Evolutionary conservation across 2,329 filamentous ascomycete species (phyloP).

Genomic region (Colletotrichum endophyticum): DNA sequence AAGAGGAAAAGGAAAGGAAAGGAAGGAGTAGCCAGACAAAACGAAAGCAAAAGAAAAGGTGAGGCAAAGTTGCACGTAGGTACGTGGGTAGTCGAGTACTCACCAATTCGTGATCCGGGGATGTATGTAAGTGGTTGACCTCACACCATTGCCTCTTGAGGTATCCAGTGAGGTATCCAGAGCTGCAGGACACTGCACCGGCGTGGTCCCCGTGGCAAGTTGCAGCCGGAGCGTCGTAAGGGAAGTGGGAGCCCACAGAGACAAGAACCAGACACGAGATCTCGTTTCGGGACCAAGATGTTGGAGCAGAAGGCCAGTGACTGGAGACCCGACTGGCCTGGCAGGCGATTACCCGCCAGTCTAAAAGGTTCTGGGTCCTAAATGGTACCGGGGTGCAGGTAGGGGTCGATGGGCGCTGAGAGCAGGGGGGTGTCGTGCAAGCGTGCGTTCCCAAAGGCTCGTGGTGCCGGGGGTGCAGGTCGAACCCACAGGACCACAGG

Average conservation of each 20-base stretch:
- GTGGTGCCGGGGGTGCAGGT: conserved; percentile 18
- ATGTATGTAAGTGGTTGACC: neutral
- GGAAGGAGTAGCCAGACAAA: neutral
- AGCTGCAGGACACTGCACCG: neutral
- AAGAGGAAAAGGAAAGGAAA: neutral
- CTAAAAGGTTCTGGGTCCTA: conserved; percentile 22
- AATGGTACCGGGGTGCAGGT: conserved; percentile 14
- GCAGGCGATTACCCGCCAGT: conserved; percentile 20
- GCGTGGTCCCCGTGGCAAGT: conserved; percentile 17
- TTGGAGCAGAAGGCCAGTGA: conserved; percentile 14
- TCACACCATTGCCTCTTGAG: conserved; percentile 18
- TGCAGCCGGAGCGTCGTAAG: conserved; percentile 17
- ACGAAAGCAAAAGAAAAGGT: neutral
- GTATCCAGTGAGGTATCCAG: neutral
- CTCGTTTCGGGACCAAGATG: conserved; percentile 22
- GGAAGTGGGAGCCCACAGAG: conserved; percentile 18
- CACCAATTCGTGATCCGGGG: conserved; percentile 16
- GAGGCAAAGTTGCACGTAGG: neutral
- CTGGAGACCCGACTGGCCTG: conserved; percentile 16
- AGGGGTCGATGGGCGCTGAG: conserved; percentile 15
- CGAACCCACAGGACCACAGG: conserved; percentile 22
- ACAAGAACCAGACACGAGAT: conserved; percentile 20
- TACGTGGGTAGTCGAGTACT: neutral
- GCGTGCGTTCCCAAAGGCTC: conserved; percentile 20
- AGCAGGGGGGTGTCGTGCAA: conserved; percentile 19